phyloP scores from a whole-genome alignment of 805 yeast genomes.

The Saccharomycopsis synnaedendra region DNA sequence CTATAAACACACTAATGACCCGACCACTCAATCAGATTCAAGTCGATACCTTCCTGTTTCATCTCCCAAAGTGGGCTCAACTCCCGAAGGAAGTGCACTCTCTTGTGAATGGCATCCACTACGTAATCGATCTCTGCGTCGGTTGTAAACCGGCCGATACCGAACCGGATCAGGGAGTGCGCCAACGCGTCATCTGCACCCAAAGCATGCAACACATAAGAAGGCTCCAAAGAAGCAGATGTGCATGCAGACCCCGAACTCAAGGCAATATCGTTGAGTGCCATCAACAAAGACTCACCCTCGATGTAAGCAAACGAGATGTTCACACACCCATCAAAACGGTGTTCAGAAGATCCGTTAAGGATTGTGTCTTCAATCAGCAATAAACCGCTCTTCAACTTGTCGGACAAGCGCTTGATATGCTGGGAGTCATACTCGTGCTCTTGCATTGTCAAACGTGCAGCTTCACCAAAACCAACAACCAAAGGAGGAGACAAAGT shows the following conservation, averaged over 20 bases:
- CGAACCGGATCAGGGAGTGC: slow-evolving; percentile 95
- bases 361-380: slow-evolving; percentile 79
- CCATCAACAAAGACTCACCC: slow-evolving; percentile 97
- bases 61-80: slow-evolving; percentile 97
- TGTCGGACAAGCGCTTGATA: slow-evolving; percentile 59
- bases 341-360: slow-evolving; percentile 68
- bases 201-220: slow-evolving; percentile 89
- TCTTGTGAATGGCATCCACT: slow-evolving; percentile 71
- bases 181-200: slow-evolving; percentile 98
- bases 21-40: slow-evolving; percentile 92
- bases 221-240: slow-evolving; percentile 95
- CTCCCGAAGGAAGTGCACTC: slow-evolving; percentile 86
- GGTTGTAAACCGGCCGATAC: slow-evolving; percentile 94
- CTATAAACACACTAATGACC: slow-evolving; percentile 49
- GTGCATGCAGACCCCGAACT: slow-evolving; percentile 98
- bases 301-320: slow-evolving; percentile 95
- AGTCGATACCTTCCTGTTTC: slow-evolving; percentile 97
- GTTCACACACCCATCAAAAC: slow-evolving; percentile 92
- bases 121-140: slow-evolving; percentile 95
- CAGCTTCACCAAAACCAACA: slow-evolving; percentile 96
- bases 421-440: slow-evolving; percentile 62
- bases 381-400: slow-evolving; percentile 61
- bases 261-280: slow-evolving; percentile 90
- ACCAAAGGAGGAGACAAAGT: slow-evolving; percentile 95
- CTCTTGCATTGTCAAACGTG: slow-evolving; percentile 69